Evolutionary conservation across 2,329 filamentous ascomycete genomes (phyloP).

Genomic region (Tolypocladium tundrense): DNA sequence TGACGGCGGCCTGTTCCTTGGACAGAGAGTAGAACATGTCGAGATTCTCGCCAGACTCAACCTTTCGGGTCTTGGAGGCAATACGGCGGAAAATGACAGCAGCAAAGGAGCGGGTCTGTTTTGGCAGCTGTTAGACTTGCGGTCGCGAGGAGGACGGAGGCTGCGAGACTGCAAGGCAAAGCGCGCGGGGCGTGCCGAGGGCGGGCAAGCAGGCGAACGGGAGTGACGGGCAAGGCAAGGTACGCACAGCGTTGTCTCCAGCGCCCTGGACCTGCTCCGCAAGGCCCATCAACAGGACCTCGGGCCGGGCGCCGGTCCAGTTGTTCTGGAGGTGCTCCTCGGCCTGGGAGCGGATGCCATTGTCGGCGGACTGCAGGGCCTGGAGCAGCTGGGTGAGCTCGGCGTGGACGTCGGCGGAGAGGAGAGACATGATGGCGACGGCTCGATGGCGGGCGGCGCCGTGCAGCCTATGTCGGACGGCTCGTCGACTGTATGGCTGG

Average conservation of each 20-base stretch:
- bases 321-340: slow-evolving; percentile 86
- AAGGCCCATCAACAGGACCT: slow-evolving; percentile 85
- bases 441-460: slow-evolving; percentile 11
- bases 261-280: slow-evolving; percentile 81
- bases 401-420: slow-evolving; percentile 72
- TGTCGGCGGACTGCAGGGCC: slow-evolving; percentile 84
- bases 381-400: slow-evolving; percentile 80
- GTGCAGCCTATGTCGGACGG: slow-evolving; percentile 9
- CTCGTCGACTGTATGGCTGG: slow-evolving; percentile 2
- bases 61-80: slow-evolving; percentile 78
- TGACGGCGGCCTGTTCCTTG: slow-evolving; percentile 62
- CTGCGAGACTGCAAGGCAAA: neutral
- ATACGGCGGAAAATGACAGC: slow-evolving; percentile 93
- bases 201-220: neutral
- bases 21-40: slow-evolving; percentile 80
- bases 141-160: neutral
- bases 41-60: slow-evolving; percentile 56
- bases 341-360: slow-evolving; percentile 70
- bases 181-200: neutral
- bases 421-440: slow-evolving; percentile 56
- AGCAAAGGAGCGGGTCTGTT: slow-evolving; percentile 71
- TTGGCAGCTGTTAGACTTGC: slow-evolving; percentile 24
- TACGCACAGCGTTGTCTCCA: slow-evolving; percentile 57
- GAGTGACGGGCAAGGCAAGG: neutral
- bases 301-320: slow-evolving; percentile 75